Evolutionary conservation across 257 asterid genomes (phyloP), one percentile per base, ranked within the genome.

Genomic region (Gentiana macrophylla): DNA sequence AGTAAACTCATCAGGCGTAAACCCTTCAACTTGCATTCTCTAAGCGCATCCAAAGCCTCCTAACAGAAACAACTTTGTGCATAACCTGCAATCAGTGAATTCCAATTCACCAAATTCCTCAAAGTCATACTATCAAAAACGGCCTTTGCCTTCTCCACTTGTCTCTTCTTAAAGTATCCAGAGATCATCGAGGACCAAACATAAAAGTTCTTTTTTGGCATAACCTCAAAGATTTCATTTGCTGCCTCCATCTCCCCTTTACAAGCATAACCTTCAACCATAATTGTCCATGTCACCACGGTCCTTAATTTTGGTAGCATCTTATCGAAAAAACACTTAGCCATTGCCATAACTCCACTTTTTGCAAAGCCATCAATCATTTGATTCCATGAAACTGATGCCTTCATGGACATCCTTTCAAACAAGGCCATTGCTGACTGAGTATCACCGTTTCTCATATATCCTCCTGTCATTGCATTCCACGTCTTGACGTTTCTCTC

Each of bases 211-310:
- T n/a, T n/a, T n/a, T n/a, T n/a, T n/a, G n/a, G n/a, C n/a, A n/a
- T n/a, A n/a, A n/a, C 0, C 63, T 76, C 82, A 62, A 83, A 85
- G 72, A 77, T 46, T 49, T 79, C 76, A 59, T 60, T 59, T 9
- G 94, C 95, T 36, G 81, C 73, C 63, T 74, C 82, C 94, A 81
- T 81, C 62, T 83, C 55, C 90, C n/a, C n/a, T n/a, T n/a, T n/a
- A n/a, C n/a, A n/a, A n/a, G n/a, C n/a, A n/a, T n/a, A n/a, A n/a
- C n/a, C 86, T 52, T 74, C 78, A 44, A 86, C 84, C 81, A 86
- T 72, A 57, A 79, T 76, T 7, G 95, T 89, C 86, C 89, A 85
- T 13, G 95, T 79, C 33, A 81, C 91, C 61, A 83, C 97, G 72
- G 69, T 81, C 77, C 67, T 83, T 65, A 79, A 53, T 37, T 62